Conservation (phyloP, 108 stramenopile genomes). For the Thalassiosira profunda region DNA sequence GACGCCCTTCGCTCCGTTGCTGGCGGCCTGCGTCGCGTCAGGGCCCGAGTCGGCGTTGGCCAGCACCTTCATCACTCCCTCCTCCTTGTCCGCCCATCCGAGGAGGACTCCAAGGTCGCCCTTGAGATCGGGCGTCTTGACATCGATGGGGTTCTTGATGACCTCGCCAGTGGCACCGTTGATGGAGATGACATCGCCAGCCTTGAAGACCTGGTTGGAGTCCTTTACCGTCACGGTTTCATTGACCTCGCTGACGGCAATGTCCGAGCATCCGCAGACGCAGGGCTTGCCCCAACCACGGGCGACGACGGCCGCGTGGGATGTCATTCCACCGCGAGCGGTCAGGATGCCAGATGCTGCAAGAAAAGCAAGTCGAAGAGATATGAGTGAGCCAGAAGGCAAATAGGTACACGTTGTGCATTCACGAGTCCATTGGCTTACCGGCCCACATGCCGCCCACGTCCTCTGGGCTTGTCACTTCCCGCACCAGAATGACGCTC, state of each 20-base stretch:
- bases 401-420: neutral
- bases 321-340: constrained; percentile 86
- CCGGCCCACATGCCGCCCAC: constrained; percentile 90
- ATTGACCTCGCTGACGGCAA: constrained; percentile 59
- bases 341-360: constrained; percentile 80
- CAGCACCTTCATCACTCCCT: constrained; percentile 68
- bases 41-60: constrained; percentile 88
- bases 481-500: constrained; percentile 82
- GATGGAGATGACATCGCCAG: constrained; percentile 75
- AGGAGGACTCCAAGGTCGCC: constrained; percentile 63
- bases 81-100: constrained; percentile 68
- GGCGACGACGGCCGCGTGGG: constrained; percentile 90
- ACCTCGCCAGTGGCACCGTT: constrained; percentile 89
- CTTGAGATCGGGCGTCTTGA: constrained; percentile 45
- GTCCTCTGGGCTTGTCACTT: constrained; percentile 70
- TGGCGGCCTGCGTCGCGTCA: constrained; percentile 72
- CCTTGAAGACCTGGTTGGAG: constrained; percentile 63
- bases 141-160: constrained; percentile 50
- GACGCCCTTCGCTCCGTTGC: constrained; percentile 82
- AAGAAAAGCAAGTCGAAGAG: neutral
- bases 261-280: constrained; percentile 81
- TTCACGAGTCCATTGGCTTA: neutral
- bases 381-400: neutral
- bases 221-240: constrained; percentile 63
- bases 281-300: constrained; percentile 94